Percentiles rank a stretch among this genome's conserved stretches.
Conservation (phyloP, 2,329 filamentous ascomycete genomes). For the Tolypocladium album region DNA sequence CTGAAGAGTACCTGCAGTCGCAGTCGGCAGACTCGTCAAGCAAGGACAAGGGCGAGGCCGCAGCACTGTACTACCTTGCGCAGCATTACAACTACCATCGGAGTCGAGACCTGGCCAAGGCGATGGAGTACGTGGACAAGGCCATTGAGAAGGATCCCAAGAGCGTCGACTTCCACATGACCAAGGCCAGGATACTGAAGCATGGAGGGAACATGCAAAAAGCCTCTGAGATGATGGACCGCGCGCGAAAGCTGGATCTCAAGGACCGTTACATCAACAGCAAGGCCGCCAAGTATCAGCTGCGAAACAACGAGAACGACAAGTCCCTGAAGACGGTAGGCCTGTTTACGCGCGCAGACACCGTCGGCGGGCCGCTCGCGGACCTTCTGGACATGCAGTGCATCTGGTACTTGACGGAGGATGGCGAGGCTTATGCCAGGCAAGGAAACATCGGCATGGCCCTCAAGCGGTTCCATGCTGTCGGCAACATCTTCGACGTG, state of each 20-base stretch:
- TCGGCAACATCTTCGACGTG: conserved; percentile 88
- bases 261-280: conserved; percentile 97
- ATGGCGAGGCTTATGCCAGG: conserved; percentile 79
- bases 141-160: conserved; percentile 70
- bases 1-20: conserved; percentile 64
- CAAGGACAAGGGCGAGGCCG: conserved; percentile 55
- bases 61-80: conserved; percentile 84
- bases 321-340: conserved; percentile 80
- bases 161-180: conserved; percentile 88
- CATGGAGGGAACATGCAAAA: conserved; percentile 70
- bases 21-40: conserved; percentile 36
- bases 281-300: conserved; percentile 92
- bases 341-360: conserved; percentile 87
- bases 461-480: conserved; percentile 80
- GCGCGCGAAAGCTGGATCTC: conserved; percentile 73
- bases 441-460: conserved; percentile 76
- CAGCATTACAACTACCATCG: conserved; percentile 94
- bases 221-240: conserved; percentile 80
- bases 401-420: conserved; percentile 92
- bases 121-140: conserved; percentile 71
- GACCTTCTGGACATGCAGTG: conserved; percentile 98
- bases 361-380: conserved; percentile 73
- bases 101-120: conserved; percentile 75
- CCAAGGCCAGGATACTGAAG: conserved; percentile 90
- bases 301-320: conserved; percentile 85